Evolutionary conservation across 257 asterid genomes (phyloP).

Genomic region (Solanum pinnatisectum): DNA sequence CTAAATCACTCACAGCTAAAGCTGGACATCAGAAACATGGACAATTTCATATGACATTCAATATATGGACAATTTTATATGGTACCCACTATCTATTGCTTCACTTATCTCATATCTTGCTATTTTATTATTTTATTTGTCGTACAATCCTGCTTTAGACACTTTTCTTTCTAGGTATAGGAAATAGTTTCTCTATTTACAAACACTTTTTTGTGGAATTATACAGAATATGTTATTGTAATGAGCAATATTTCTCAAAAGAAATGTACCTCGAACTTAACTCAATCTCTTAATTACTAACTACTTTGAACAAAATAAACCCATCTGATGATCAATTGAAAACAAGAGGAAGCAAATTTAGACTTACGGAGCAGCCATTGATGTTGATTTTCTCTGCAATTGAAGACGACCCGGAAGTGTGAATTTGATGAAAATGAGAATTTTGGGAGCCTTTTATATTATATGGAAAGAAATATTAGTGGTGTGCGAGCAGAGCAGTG

Average conservation of each 20-base stretch:
- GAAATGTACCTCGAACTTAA: neutral
- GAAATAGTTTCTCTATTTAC: neutral
- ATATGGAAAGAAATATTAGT: neutral
- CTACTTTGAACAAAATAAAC: neutral
- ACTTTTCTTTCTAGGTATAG: too few species aligned
- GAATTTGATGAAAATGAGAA: neutral
- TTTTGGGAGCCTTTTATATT: neutral
- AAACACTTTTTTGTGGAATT: too few species aligned
- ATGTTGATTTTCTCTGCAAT: neutral
- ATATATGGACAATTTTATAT: neutral
- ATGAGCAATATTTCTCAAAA: too few species aligned
- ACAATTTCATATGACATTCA: neutral
- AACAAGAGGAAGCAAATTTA: neutral
- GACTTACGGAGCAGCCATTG: constrained; percentile 44
- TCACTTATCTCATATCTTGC: too few species aligned
- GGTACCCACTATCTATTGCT: neutral
- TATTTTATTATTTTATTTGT: too few species aligned
- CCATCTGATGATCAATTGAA: neutral
- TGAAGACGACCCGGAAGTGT: neutral
- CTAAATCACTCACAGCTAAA: neutral
- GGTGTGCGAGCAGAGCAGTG: neutral
- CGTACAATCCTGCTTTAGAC: too few species aligned
- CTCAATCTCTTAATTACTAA: neutral
- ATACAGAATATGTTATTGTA: too few species aligned
- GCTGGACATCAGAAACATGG: neutral